phyloP scores from a whole-genome alignment of 805 yeast species.

The Metschnikowia cubensis region DNA sequence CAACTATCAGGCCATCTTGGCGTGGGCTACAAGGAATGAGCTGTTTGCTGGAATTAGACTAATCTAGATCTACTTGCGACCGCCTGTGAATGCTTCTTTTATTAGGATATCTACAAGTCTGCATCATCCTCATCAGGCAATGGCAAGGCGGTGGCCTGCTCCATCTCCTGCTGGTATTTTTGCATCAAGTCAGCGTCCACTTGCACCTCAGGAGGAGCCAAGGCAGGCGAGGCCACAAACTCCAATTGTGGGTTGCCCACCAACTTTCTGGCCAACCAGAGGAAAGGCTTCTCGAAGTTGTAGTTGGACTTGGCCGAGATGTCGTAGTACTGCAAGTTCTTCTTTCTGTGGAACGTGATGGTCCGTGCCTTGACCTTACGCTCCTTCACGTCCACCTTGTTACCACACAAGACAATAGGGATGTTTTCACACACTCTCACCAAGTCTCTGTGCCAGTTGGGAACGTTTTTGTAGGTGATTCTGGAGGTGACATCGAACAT shows the following conservation, averaged over 20 bases:
- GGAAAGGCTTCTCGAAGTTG: constrained; percentile 99
- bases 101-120: constrained; percentile 63
- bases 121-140: constrained; percentile 99
- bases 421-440: constrained; percentile 99
- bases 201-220: constrained; percentile 99
- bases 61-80: not conserved
- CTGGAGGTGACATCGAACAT: constrained; percentile 99
- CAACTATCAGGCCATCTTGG: too few relatives aligned
- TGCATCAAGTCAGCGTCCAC: constrained; percentile 96
- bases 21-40: too few relatives aligned
- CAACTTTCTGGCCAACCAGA: constrained; percentile 99
- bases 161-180: constrained; percentile 99
- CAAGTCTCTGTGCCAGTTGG: constrained; percentile 99
- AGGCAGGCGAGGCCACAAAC: constrained; percentile 98
- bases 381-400: constrained; percentile 99
- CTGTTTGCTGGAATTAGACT: too few relatives aligned
- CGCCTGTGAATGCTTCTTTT: not conserved
- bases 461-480: constrained; percentile 99
- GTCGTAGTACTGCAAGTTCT: constrained; percentile 98
- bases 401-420: constrained; percentile 98
- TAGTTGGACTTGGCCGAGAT: constrained; percentile 99
- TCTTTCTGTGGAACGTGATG: constrained; percentile 99
- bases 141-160: constrained; percentile 98
- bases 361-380: constrained; percentile 99
- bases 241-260: constrained; percentile 98